A percentile compares a stretch with the other conserved stretches of the same genome.
Evolutionary conservation across 345 rosid genomes (phyloP).

Genomic region (Euclidium syriacum): DNA sequence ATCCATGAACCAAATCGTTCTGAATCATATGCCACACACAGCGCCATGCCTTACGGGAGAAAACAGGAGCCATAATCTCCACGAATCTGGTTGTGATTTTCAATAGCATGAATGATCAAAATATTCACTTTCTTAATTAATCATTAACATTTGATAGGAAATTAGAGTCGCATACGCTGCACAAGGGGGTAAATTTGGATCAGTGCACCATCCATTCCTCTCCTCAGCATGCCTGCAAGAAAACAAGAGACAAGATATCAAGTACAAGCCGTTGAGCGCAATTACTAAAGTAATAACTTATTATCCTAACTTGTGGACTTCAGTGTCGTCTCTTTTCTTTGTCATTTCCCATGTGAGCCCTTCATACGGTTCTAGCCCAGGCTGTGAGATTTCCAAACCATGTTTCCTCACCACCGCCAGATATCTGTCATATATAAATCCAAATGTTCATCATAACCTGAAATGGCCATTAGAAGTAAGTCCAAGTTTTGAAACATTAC

Average conservation of each 20-base stretch:
- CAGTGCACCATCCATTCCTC: conserved; percentile 78
- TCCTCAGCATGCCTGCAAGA: conserved; percentile 63
- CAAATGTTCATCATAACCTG: conserved; percentile 4
- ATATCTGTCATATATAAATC: conserved; percentile 45
- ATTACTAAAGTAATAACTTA: too few relatives aligned
- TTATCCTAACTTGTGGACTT: conserved; percentile 79
- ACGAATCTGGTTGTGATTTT: conserved; percentile 56
- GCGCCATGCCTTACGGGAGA: conserved; percentile 91
- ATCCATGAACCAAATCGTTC: conserved; percentile 79
- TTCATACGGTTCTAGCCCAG: conserved; percentile 75
- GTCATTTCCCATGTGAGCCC: conserved; percentile 96
- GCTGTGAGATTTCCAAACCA: conserved; percentile 93
- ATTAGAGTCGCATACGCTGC: conserved; percentile 68
- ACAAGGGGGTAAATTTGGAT: conserved; percentile 86
- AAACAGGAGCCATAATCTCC: conserved; percentile 97
- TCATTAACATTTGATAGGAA: not conserved
- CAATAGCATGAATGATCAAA: not conserved
- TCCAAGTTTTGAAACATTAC: conserved; percentile 39
- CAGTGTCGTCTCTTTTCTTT: conserved; percentile 63
- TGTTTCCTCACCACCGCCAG: conserved; percentile 68
- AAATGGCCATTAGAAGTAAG: not conserved
- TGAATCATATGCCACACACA: conserved; percentile 98
- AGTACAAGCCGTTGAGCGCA: not conserved
- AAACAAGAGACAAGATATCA: not conserved
- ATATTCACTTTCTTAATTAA: not conserved